phyloP scores from a whole-genome alignment of 768 basidiomycete genomes.

The Hemileccinum impolitum region DNA sequence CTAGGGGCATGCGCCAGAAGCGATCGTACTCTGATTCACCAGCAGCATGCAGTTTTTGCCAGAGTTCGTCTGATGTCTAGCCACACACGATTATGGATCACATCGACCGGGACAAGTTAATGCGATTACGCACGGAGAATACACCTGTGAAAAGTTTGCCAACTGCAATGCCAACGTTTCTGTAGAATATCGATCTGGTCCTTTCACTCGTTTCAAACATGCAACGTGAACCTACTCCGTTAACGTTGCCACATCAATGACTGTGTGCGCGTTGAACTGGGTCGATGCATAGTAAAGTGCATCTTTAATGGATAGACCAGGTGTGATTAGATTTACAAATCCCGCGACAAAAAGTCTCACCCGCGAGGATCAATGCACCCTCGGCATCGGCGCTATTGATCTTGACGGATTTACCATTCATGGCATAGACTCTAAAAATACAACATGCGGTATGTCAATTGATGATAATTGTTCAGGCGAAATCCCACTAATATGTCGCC shows the following conservation, averaged over 20 bases:
- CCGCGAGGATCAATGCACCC: constrained; percentile 72
- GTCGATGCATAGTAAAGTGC: constrained; percentile 81
- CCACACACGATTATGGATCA: no score
- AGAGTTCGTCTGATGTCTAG: constrained; percentile 77
- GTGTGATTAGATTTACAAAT: not conserved
- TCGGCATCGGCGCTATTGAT: constrained; percentile 88
- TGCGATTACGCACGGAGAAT: constrained; percentile 65
- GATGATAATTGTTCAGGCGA: not conserved
- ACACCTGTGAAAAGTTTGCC: constrained; percentile 78
- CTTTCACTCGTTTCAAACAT: not conserved
- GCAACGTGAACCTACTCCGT: constrained; percentile 52
- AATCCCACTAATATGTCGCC: constrained; percentile 66
- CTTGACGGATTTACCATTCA: constrained; percentile 86
- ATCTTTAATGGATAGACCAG: constrained; percentile 41
- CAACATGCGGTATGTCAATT: not conserved
- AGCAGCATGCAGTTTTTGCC: constrained; percentile 63
- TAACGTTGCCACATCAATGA: constrained; percentile 86
- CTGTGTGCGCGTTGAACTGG: constrained; percentile 73
- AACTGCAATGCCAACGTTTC: constrained; percentile 69
- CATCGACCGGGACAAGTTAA: no score
- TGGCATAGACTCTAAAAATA: constrained; percentile 69
- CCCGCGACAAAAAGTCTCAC: constrained; percentile 31
- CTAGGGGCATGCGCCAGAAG: constrained; percentile 89
- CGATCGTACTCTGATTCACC: constrained; percentile 75
- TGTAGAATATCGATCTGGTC: constrained; percentile 22